Conservation (phyloP, 2,329 filamentous ascomycete species). For the Pleurostoma richardsiae region DNA sequence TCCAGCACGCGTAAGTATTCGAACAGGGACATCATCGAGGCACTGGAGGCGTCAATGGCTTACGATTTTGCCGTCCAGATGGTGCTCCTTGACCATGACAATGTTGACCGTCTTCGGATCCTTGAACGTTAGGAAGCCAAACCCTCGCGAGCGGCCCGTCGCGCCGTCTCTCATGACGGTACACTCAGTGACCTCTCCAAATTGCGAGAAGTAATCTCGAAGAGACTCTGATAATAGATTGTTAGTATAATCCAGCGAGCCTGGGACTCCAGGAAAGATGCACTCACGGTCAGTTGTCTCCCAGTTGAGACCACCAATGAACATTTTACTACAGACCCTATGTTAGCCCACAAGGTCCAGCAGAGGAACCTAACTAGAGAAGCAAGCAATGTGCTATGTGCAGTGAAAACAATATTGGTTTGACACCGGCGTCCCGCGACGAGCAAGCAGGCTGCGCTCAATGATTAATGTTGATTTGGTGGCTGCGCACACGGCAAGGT, state of each 20-base stretch:
- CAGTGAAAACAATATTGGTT: no score
- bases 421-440: no score
- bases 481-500: no score
- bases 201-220: constrained; percentile 95
- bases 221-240: constrained; percentile 67
- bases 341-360: constrained; percentile 11
- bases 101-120: constrained; percentile 97
- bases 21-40: constrained; percentile 8
- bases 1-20: not conserved
- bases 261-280: not conserved
- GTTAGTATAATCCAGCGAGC: not conserved
- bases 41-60: constrained; percentile 28
- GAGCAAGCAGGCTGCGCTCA: no score
- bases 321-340: constrained; percentile 79
- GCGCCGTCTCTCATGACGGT: constrained; percentile 98
- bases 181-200: constrained; percentile 94
- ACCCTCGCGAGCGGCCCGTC: constrained; percentile 88
- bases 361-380: no score
- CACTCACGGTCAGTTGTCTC: constrained; percentile 94
- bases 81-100: constrained; percentile 99
- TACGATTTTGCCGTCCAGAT: constrained; percentile 97
- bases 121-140: constrained; percentile 96
- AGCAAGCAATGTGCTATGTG: no score
- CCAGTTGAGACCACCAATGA: constrained; percentile 98
- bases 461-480: no score